These are phyloP conservation scores for Rhododendron henanense DNA, from an alignment of 148 eudicot genomes.

Conservation along the genomic window DNA sequence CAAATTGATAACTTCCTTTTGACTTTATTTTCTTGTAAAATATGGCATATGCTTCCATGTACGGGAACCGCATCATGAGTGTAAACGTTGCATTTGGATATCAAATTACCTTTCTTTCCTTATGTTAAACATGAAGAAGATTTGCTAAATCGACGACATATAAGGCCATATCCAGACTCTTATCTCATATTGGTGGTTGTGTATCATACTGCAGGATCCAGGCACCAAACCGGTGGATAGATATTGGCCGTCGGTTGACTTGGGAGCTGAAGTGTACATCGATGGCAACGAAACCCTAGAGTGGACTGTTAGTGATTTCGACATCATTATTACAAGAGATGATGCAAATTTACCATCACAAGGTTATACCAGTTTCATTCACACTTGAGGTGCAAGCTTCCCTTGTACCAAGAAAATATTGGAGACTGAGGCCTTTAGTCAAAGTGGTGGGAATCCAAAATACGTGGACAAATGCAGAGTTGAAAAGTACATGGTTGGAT, in stretches of 20 bases:
- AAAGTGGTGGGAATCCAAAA: too few relatives aligned
- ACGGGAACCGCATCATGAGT: neutral
- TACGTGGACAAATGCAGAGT: too few relatives aligned
- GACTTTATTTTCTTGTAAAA: too few relatives aligned
- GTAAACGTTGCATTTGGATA: neutral
- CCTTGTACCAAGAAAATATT: neutral
- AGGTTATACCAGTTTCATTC: neutral
- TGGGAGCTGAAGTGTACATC: constrained; percentile 43
- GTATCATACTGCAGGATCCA: constrained; percentile 41
- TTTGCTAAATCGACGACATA: neutral
- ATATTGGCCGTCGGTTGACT: constrained; percentile 40
- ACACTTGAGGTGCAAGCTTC: neutral
- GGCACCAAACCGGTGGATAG: constrained; percentile 37
- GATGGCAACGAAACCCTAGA: constrained; percentile 26
- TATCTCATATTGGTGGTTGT: neutral
- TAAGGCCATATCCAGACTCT: neutral
- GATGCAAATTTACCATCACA: neutral
- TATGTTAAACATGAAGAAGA: neutral
- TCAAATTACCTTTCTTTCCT: neutral
- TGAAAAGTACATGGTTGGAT: too few relatives aligned
- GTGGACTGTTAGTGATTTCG: constrained; percentile 50
- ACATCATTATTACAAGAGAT: constrained; percentile 30
- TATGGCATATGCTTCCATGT: neutral
- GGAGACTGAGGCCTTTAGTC: neutral
- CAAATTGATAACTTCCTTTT: neutral